Percentiles rank a stretch among this genome's conserved stretches.
phyloP scores from a whole-genome alignment of 1,284 basidiomycete species.

The Puccinia triticina region DNA sequence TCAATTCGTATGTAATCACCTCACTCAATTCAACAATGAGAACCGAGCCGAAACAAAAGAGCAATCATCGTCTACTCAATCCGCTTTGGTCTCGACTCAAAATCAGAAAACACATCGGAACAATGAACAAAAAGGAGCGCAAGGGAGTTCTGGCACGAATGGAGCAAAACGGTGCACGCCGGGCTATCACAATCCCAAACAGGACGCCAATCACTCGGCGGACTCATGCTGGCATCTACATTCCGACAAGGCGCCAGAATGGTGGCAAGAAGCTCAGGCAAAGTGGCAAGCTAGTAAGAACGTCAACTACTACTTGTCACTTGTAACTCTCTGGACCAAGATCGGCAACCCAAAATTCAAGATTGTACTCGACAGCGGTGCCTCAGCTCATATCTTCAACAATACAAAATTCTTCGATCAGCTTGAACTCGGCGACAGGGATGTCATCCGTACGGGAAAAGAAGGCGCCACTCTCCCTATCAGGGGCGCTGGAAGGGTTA shows the following conservation, averaged over 20 bases:
- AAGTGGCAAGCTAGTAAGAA: neutral
- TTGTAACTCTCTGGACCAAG: neutral
- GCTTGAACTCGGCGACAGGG: neutral
- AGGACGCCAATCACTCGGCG: neutral
- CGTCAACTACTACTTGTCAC: neutral
- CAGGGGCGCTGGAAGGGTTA: neutral
- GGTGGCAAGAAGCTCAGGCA: neutral
- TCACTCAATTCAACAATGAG: neutral
- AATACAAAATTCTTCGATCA: neutral
- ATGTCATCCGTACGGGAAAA: neutral
- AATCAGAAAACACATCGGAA: neutral
- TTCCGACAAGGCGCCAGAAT: neutral
- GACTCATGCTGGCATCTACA: neutral
- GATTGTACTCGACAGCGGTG: neutral
- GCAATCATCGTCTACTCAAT: neutral
- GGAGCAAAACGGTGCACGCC: neutral
- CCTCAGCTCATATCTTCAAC: neutral
- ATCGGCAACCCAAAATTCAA: too few species aligned
- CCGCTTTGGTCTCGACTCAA: neutral
- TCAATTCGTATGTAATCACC: neutral
- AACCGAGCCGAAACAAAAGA: neutral
- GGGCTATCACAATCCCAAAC: neutral
- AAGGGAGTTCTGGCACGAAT: too few species aligned
- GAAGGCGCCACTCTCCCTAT: neutral
- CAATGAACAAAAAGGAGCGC: neutral